A percentile compares a stretch with the other conserved stretches of the same genome.
Evolutionary conservation across 2,329 filamentous ascomycete species (phyloP).

Genomic region (Stromatinia cepivora): DNA sequence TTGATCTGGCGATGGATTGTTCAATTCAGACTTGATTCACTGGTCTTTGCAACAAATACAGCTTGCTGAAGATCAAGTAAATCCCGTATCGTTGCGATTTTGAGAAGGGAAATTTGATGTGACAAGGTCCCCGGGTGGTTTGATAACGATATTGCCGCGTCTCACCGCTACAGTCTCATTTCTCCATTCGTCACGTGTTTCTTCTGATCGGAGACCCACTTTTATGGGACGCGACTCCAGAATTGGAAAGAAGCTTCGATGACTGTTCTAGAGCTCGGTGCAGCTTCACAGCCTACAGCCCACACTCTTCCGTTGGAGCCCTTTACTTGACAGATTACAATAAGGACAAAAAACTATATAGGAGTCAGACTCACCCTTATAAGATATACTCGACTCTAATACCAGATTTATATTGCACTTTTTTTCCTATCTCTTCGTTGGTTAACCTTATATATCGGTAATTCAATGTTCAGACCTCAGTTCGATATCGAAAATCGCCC

Average conservation of each 20-base stretch:
- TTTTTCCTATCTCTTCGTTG: neutral
- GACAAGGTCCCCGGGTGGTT: neutral
- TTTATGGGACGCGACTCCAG: constrained; percentile 5
- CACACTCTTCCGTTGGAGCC: neutral
- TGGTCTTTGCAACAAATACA: no score
- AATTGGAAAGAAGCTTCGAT: constrained; percentile 19
- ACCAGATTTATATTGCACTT: neutral
- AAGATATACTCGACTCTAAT: neutral
- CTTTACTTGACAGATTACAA: constrained; percentile 8
- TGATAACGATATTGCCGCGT: neutral
- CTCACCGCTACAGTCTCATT: neutral
- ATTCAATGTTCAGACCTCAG: constrained; percentile 17
- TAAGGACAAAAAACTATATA: neutral
- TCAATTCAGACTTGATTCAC: neutral
- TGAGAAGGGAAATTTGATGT: neutral
- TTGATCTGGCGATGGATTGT: neutral
- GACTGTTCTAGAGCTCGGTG: constrained; percentile 16
- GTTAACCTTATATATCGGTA: constrained; percentile 1
- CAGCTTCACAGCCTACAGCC: constrained; percentile 5
- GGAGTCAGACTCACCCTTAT: neutral
- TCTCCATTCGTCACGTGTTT: neutral
- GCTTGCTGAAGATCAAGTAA: no score
- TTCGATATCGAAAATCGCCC: constrained; percentile 17
- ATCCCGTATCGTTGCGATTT: neutral
- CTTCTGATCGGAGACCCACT: neutral